phyloP scores from a whole-genome alignment of 108 stramenopile species.

The Nitzschia palea region DNA sequence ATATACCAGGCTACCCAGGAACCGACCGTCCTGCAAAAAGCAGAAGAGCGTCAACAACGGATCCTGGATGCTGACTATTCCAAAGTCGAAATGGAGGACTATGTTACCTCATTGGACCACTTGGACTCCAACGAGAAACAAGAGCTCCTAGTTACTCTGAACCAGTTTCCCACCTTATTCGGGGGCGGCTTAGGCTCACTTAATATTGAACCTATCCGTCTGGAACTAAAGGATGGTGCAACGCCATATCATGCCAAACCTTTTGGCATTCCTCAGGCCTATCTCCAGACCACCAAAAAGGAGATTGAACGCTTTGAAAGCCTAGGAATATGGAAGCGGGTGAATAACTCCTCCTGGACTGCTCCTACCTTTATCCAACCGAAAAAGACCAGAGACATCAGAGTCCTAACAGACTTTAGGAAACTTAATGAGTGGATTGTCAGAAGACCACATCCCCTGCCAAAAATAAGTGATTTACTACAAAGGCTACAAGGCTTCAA shows the following conservation, averaged over 20 bases:
- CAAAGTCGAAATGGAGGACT: too few relatives aligned
- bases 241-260: constrained; percentile 23
- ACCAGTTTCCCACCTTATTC: too few relatives aligned
- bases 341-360: constrained; percentile 1
- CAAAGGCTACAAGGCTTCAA: constrained; percentile 3
- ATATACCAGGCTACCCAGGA: too few relatives aligned
- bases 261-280: constrained; percentile 15
- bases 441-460: background rate
- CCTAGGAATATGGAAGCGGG: constrained; percentile 16
- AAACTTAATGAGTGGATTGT: constrained; percentile 25
- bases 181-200: background rate
- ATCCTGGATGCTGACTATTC: too few relatives aligned
- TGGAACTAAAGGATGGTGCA: constrained; percentile 15
- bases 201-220: background rate
- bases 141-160: too few relatives aligned
- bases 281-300: constrained; percentile 17
- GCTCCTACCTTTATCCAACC: constrained; percentile 35
- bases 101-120: too few relatives aligned
- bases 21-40: too few relatives aligned
- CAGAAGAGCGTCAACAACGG: too few relatives aligned
- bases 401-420: constrained; percentile 37
- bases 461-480: constrained; percentile 25
- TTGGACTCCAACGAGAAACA: too few relatives aligned
- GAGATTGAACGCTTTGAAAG: constrained; percentile 22
- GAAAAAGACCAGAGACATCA: constrained; percentile 25